Evolutionary conservation across 2,329 filamentous ascomycete species (phyloP).

Genomic region (Exophiala sp.): DNA sequence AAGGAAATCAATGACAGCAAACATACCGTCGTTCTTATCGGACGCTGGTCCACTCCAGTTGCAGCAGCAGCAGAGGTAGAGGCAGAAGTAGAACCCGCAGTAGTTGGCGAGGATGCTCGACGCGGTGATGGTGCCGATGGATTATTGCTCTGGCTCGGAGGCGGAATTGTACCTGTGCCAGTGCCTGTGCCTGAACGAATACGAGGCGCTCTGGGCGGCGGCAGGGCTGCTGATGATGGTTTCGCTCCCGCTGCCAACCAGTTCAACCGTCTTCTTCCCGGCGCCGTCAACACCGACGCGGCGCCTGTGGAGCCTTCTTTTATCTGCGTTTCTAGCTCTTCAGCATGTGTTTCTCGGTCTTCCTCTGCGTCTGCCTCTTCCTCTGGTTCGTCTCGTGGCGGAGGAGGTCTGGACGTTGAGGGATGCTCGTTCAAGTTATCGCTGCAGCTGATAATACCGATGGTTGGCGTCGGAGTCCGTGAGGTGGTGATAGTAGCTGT

Average conservation of each 20-base stretch:
- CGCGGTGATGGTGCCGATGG: not conserved
- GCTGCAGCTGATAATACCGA: not conserved
- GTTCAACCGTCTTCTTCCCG: not conserved
- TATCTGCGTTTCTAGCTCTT: not conserved
- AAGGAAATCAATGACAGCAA: not conserved
- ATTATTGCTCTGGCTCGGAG: not conserved
- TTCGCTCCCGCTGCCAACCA: not conserved
- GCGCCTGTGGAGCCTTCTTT: not conserved
- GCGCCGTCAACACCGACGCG: not conserved
- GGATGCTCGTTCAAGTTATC: not conserved
- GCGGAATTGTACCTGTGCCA: not conserved
- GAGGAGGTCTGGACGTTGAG: not conserved
- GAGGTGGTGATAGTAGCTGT: not conserved
- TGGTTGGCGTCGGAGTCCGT: not conserved
- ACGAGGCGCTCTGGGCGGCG: not conserved
- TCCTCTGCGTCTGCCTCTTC: not conserved
- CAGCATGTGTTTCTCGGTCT: not conserved
- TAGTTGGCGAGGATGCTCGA: not conserved
- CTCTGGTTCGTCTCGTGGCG: not conserved
- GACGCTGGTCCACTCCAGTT: constrained; percentile 13
- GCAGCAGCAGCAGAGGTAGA: not conserved
- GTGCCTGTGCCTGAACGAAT: not conserved
- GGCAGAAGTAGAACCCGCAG: too few relatives aligned
- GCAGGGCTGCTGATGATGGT: constrained; percentile 5
- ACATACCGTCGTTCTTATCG: constrained; percentile 21